phyloP scores from a whole-genome alignment of 1,284 basidiomycete genomes.

The Sanguinoderma infundibulare region DNA sequence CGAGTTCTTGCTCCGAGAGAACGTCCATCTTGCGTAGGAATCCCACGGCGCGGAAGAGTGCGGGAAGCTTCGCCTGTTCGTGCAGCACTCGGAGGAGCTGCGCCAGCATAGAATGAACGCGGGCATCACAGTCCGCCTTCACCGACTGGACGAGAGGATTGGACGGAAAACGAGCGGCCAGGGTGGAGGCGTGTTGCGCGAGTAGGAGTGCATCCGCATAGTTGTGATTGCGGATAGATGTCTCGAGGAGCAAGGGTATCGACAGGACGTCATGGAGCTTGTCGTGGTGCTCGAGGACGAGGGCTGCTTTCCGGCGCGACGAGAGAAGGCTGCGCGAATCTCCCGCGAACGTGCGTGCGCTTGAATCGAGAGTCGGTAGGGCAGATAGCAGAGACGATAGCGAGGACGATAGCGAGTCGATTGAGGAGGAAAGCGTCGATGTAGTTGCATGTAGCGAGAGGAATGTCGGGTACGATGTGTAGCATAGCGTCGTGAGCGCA shows the following conservation, averaged over 20 bases:
- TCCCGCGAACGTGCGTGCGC: slow-evolving; percentile 66
- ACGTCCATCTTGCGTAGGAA: slow-evolving; percentile 82
- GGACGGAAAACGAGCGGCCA: slow-evolving; percentile 46
- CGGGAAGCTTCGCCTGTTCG: slow-evolving; percentile 87
- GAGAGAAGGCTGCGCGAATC: slow-evolving; percentile 60
- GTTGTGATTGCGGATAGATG: slow-evolving; percentile 89
- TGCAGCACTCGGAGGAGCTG: slow-evolving; percentile 82
- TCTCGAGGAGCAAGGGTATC: slow-evolving; percentile 87
- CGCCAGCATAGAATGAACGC: slow-evolving; percentile 74
- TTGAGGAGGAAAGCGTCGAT: slow-evolving; percentile 67
- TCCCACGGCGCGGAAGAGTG: slow-evolving; percentile 85
- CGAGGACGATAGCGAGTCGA: slow-evolving; percentile 67
- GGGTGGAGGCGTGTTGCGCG: slow-evolving; percentile 62
- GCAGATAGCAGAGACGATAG: slow-evolving; percentile 70
- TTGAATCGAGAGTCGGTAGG: slow-evolving; percentile 74
- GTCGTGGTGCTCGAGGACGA: slow-evolving; percentile 89
- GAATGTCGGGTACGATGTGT: slow-evolving; percentile 88
- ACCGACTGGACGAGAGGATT: slow-evolving; percentile 56
- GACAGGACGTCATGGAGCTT: slow-evolving; percentile 91
- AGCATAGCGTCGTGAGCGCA: slow-evolving; percentile 86
- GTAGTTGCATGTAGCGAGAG: slow-evolving; percentile 80
- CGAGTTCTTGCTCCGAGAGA: slow-evolving; percentile 65
- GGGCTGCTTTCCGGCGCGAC: slow-evolving; percentile 73
- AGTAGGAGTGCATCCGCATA: slow-evolving; percentile 91
- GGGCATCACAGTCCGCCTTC: slow-evolving; percentile 75